These are phyloP conservation scores for Puccinia polysora DNA, from an alignment of 1,284 basidiomycete species.

Conservation along the genomic window DNA sequence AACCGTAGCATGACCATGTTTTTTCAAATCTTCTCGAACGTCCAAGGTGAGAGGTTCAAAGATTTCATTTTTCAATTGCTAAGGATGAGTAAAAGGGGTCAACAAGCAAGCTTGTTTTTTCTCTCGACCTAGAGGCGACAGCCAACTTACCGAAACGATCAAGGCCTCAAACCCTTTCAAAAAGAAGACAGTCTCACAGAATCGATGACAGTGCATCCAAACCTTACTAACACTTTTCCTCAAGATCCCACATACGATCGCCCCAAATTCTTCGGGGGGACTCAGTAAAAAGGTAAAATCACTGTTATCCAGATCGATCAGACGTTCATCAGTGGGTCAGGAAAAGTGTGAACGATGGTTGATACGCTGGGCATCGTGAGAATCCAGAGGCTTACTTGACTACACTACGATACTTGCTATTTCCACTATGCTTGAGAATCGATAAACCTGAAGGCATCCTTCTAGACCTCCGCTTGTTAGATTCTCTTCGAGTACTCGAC, in stretches of 20 bases:
- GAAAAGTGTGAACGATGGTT: neutral
- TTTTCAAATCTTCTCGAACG: conserved; percentile 30
- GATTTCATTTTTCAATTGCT: conserved; percentile 43
- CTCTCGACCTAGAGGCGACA: neutral
- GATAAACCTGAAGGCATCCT: conserved; percentile 42
- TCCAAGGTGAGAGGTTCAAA: conserved; percentile 28
- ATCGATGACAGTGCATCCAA: conserved; percentile 20
- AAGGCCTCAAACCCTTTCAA: conserved; percentile 43
- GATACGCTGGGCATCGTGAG: neutral
- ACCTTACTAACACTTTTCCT: conserved; percentile 38
- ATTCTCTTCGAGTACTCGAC: conserved; percentile 20
- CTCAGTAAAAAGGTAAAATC: conserved; percentile 40
- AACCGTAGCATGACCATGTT: conserved; percentile 37
- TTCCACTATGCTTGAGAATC: conserved; percentile 30
- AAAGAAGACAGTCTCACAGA: conserved; percentile 32
- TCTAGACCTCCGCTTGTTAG: conserved; percentile 36
- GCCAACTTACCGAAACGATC: conserved; percentile 30
- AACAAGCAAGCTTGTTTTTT: no score
- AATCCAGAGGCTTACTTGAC: conserved; percentile 13
- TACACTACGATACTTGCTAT: conserved; percentile 25
- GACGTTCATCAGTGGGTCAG: neutral
- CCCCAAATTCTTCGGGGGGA: conserved; percentile 41
- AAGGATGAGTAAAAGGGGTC: neutral
- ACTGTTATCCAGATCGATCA: conserved; percentile 1
- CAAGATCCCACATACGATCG: conserved; percentile 34